Evolutionary conservation across 306 rosid species (phyloP), one percentile per base, ranked within the genome.

Genomic region (Trifolium dubium): DNA sequence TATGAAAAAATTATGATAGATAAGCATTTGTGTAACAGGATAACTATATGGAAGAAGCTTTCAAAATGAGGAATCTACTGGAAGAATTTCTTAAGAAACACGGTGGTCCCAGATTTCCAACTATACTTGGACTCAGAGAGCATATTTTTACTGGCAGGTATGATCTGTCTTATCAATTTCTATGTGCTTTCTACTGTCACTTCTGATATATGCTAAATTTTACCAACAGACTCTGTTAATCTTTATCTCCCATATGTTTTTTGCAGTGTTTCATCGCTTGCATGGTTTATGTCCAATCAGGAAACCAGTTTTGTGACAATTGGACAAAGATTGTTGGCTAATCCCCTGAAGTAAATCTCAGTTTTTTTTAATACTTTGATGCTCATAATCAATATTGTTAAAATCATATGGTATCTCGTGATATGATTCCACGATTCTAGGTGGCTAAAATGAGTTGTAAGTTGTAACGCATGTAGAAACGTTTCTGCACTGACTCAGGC

Each of bases 201-300:
- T 64, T 72, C 63, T 78, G 23, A 32, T 72, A 68, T 49, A 82
- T 10, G 35, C 56, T 72, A 68, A 63, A 63, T 35, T 55, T 67
- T 61, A 61, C 31, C 8, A 11, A 53, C 47, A 10, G 29, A 14
- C 59, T 30, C 35, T 32, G 10, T 68, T 79, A 34, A 60, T 66
- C 47, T 55, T 74, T 50, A 55, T 72, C 61, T 70, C 28, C 56
- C 51, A 37, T 64, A 29, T 62, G 73, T 76, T 61, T 79, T 55
- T 69, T 87, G 88, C 90, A 91, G 98, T 94, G 98, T 94, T 76
- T 94, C 98, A 39, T 94, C 97, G 64, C 96, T 94, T 77, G 98
- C 97, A 3, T 91, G 97, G 98, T 94, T 94, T 77, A 94, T 94
- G 98, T 94, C 98, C 19, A 88, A 88, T 84, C 98, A 94, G 75